Evolutionary conservation across 1,284 basidiomycete species (phyloP).

Genomic region (Ustilago bromivora): DNA sequence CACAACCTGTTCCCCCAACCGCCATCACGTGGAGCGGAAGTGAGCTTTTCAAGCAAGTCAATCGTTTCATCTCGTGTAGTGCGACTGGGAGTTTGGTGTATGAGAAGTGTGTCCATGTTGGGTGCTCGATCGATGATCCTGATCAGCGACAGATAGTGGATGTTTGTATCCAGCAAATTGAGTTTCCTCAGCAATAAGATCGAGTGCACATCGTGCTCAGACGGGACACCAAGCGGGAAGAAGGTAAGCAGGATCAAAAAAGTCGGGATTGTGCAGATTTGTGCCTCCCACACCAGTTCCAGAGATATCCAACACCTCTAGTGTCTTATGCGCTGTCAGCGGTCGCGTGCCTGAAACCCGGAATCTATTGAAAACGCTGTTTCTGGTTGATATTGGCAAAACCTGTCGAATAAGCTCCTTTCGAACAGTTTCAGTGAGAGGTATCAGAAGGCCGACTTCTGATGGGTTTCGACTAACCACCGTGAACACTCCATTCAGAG

Average conservation of each 20-base stretch:
- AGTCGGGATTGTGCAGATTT: conserved; percentile 23
- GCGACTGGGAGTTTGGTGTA: conserved; percentile 26
- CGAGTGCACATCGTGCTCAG: neutral
- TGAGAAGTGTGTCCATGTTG: conserved; percentile 18
- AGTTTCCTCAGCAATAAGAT: conserved; percentile 20
- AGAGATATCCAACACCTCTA: conserved; percentile 36
- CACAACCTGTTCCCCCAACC: conserved; percentile 11
- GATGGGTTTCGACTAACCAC: no score
- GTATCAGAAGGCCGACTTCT: no score
- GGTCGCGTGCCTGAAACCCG: no score
- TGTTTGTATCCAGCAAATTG: conserved; percentile 28
- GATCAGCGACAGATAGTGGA: conserved; percentile 19
- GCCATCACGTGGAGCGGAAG: neutral
- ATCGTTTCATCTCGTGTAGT: conserved; percentile 24
- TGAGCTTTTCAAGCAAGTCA: conserved; percentile 18
- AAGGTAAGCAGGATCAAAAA: conserved; percentile 17
- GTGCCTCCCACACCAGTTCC: conserved; percentile 20
- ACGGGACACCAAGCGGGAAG: conserved; percentile 17
- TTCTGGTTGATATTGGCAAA: no score
- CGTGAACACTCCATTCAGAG: no score
- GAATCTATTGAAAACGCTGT: no score
- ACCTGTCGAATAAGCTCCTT: no score
- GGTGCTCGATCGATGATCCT: conserved; percentile 14
- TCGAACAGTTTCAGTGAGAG: no score
- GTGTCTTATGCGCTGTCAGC: neutral